Evolutionary conservation across 352 stramenopile genomes (phyloP), one percentile per base, ranked within the genome.

Genomic region (Phytopythium helicoides): DNA sequence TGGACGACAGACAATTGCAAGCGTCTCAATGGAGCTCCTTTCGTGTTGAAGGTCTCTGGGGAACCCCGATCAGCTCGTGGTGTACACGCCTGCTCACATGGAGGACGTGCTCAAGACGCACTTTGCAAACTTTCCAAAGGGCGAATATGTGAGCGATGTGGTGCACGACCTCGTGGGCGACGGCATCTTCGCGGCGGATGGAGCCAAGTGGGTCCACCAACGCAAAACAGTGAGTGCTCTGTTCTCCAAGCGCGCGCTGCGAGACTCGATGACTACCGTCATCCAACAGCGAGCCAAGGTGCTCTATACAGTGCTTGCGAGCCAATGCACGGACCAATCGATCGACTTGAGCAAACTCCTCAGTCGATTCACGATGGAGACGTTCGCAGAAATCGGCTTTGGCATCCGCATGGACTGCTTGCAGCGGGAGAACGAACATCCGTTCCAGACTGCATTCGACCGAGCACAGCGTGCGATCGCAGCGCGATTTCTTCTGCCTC

Each of bases 81-180:
- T 86, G 2, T 79, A 61, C 26, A 85, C 68, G 14, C 60, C 62
- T 15, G 33, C 75, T 36, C 50, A 53, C 0, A 66, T 84, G 22
- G 76, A 87, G 23, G 76, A 87, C 41, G 70, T 84, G 31, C 56
- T 76, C 49, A 80, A 82, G 49, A 82, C 61, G 19, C 64, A 92
- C 18, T 95, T 92, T 46, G 68, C 80, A 31, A 81, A 68, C 47
- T 94, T 92, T 53, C 57, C 66, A 3, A 94, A 94, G 61, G 81
- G 62, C 34, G 35, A 59, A 2, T 61, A 63, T 47, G 66, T 68
- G 36, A 41, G 37, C 8, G 60, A 62, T 40, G 68, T 63, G 47
- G 31, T 87, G 14, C 41, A 44, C 7, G 71, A 83, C 40, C 21
- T 85, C 12, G 50, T 82, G 7, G 64, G 73, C 46, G 62, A 87